phyloP scores from a whole-genome alignment of 306 rosid genomes.

The Trifolium repens region DNA sequence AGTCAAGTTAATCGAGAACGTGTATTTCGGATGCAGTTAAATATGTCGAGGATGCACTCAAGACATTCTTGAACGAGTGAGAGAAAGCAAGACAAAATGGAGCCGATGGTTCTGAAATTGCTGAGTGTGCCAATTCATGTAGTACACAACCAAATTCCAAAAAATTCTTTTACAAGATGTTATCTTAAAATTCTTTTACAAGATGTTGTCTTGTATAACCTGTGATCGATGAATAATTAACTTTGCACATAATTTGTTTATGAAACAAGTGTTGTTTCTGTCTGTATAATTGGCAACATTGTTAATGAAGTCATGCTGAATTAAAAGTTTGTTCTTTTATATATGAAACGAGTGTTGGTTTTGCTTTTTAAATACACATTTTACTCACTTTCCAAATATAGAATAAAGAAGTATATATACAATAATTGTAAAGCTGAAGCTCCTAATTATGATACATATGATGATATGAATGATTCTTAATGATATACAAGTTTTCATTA shows the following conservation, averaged over 20 bases:
- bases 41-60: conserved; percentile 55
- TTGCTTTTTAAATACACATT: background rate
- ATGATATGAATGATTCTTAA: conserved; percentile 5
- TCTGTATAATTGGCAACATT: background rate
- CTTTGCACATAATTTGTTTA: background rate
- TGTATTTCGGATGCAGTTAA: conserved; percentile 53
- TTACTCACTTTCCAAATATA: background rate
- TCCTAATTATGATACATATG: background rate
- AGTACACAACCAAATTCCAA: conserved; percentile 4
- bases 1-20: conserved; percentile 54
- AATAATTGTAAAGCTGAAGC: background rate
- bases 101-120: conserved; percentile 55
- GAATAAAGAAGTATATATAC: background rate
- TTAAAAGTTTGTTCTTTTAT: background rate
- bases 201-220: conserved; percentile 53
- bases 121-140: conserved; percentile 38
- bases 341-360: background rate
- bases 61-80: conserved; percentile 55
- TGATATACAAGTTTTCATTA: background rate
- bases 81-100: conserved; percentile 62
- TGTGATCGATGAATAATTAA: conserved; percentile 45
- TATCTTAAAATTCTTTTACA: conserved; percentile 32
- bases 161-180: conserved; percentile 47
- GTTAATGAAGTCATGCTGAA: background rate
- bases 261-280: background rate